A percentile compares a stretch with the other conserved stretches of the same genome.
phyloP scores from a whole-genome alignment of 768 basidiomycete genomes.

The Termitomyces sp. region DNA sequence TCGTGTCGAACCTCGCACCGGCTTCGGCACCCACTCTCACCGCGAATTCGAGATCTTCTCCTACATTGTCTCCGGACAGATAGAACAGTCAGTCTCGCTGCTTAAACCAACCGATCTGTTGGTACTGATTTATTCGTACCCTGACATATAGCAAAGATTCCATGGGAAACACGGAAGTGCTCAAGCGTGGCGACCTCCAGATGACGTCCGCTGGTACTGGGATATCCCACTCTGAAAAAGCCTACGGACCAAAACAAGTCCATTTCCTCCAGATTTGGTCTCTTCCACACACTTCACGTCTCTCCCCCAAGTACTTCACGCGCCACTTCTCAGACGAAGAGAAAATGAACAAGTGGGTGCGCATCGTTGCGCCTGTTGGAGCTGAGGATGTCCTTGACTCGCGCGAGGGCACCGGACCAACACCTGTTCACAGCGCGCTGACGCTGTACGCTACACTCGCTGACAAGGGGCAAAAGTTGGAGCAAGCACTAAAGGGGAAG shows the following conservation, averaged over 20 bases:
- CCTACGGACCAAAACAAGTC: conserved; percentile 33
- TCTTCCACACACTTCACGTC: conserved; percentile 32
- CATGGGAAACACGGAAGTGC: conserved; percentile 86
- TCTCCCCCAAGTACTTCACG: conserved; percentile 81
- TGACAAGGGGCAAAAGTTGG: conserved; percentile 45
- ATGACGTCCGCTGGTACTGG: conserved; percentile 91
- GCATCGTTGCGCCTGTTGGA: conserved; percentile 70
- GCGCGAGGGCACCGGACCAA: conserved; percentile 71
- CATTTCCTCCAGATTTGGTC: conserved; percentile 55
- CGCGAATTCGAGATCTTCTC: conserved; percentile 89
- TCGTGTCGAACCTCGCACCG: conserved; percentile 66
- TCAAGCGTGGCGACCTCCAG: conserved; percentile 86
- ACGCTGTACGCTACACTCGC: conserved; percentile 74
- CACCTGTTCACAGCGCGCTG: conserved; percentile 69
- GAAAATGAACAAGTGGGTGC: conserved; percentile 68
- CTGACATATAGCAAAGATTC: conserved; percentile 66
- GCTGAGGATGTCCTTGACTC: conserved; percentile 49
- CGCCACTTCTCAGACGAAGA: conserved; percentile 79
- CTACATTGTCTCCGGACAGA: conserved; percentile 72
- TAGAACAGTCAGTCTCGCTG: conserved; percentile 61
- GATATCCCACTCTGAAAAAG: conserved; percentile 71
- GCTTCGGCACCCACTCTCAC: conserved; percentile 84
- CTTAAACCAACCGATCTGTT: not conserved
- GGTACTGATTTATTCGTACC: not conserved
- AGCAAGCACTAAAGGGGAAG: conserved; percentile 42